Percentiles rank a stretch among this genome's conserved stretches.
These are phyloP conservation scores for Truncatella angustata DNA, from an alignment of 2,329 filamentous ascomycete genomes.

Conservation along the genomic window DNA sequence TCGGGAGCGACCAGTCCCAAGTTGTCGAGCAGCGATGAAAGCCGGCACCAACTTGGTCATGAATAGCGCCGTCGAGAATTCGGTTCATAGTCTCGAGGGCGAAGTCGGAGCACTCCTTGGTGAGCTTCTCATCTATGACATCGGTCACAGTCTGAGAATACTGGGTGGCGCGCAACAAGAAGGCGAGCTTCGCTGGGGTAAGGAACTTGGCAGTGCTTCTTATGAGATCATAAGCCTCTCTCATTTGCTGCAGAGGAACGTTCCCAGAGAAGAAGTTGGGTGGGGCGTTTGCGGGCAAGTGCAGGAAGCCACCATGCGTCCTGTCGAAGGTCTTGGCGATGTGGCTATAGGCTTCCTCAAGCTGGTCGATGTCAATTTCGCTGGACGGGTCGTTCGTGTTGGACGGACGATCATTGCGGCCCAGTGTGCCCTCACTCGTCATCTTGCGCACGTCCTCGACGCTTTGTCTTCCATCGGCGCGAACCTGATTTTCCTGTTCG, in stretches of 20 bases:
- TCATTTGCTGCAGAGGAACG: conserved; percentile 84
- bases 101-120: conserved; percentile 72
- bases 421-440: conserved; percentile 79
- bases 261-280: conserved; percentile 15
- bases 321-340: conserved; percentile 80
- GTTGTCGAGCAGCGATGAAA: conserved; percentile 82
- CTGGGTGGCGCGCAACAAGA: conserved; percentile 71
- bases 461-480: conserved; percentile 80
- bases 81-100: conserved; percentile 75
- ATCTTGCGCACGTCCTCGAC: conserved; percentile 80
- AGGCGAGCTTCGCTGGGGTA: conserved; percentile 80
- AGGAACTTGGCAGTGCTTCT: conserved; percentile 82
- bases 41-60: conserved; percentile 56
- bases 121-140: conserved; percentile 83
- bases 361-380: conserved; percentile 76
- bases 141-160: conserved; percentile 74
- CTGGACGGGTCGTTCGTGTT: neutral
- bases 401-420: conserved; percentile 25
- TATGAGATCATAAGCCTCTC: conserved; percentile 84
- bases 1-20: conserved; percentile 86
- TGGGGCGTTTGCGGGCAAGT: conserved; percentile 18
- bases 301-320: conserved; percentile 75
- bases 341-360: conserved; percentile 85
- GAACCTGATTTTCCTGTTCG: conserved; percentile 78
- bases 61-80: conserved; percentile 59